Base-by-base conservation (phyloP, 202 grass and related monocot species). In the Hordeum pubiflorum region DNA sequence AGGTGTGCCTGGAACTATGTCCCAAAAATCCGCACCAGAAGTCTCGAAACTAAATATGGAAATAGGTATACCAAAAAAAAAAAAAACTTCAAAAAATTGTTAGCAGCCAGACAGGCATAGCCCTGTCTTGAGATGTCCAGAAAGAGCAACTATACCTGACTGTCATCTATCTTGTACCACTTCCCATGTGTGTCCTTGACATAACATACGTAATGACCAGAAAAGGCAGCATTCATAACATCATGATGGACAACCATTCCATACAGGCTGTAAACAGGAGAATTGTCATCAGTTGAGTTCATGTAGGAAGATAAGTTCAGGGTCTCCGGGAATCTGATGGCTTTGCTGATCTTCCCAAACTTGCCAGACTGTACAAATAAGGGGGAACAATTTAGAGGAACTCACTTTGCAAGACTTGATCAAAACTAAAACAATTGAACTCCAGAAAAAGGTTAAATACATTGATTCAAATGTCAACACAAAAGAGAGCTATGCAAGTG, bases 171-270 rank as follows among this genome's bases (percentile, higher is more conserved):
- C 87, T 99, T 92, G 41, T 91, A 96, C 96, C 96, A 99, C 65
- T 89, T 95, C 22, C 89, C 87, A 13, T 81, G 62, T 43, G 85
- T 90, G 86, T 93, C 92, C 76, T 93, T 99, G 48, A 96, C 92
- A 81, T 96, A 99, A 57, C 92, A 95, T 18, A 96, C 90, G 56
- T 99, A 99, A 55, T 99, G 96, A 40, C 96, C 96, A 78, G 96
- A 99, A 88, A 91, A 95, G 68, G 95, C 75, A 29, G 90, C 86
- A 93, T 96, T 93, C 81, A 87, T 90, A 29, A 96, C 83, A 88
- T 96, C 96, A 55, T 87, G 78, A 84, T 99, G 96, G 22, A 99
- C 96, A 68, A 99, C 91, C 20, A 96, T 92, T 31, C 92, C 97
- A 87, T 99, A 99, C 21, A 99, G 81, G 50, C 87, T 84, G 84